A percentile compares a stretch with the other conserved stretches of the same genome.
phyloP scores from a whole-genome alignment of 495 filamentous ascomycete species.

The Physcia stellaris region DNA sequence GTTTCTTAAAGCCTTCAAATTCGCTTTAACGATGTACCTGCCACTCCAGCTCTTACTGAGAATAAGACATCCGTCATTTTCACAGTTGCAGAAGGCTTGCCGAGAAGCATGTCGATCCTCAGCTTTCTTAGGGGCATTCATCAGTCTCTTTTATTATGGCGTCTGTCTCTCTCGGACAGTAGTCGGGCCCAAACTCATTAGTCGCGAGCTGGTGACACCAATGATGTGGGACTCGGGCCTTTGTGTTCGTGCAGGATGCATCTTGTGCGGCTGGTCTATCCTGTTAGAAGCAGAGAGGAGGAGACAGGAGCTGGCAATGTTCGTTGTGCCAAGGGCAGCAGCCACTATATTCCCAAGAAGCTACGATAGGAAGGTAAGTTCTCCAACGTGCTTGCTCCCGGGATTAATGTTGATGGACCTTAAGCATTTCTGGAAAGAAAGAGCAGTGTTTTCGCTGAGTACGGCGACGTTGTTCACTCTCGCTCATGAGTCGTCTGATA shows the following conservation, averaged over 20 bases:
- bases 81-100: slow-evolving; percentile 32
- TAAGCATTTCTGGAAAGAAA: background rate
- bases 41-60: slow-evolving; percentile 61
- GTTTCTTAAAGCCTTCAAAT: slow-evolving; percentile 57
- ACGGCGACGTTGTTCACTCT: slow-evolving; percentile 64
- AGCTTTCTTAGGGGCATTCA: slow-evolving; percentile 70
- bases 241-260: slow-evolving; percentile 62
- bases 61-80: slow-evolving; percentile 36
- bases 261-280: slow-evolving; percentile 76
- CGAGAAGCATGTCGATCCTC: slow-evolving; percentile 58
- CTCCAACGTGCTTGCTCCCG: background rate
- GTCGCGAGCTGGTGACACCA: slow-evolving; percentile 36
- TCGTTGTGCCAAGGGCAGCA: slow-evolving; percentile 73
- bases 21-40: slow-evolving; percentile 67
- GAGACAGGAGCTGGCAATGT: slow-evolving; percentile 68
- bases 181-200: slow-evolving; percentile 59
- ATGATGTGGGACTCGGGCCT: slow-evolving; percentile 54
- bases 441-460: slow-evolving; percentile 52
- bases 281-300: slow-evolving; percentile 55
- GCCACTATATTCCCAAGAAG: slow-evolving; percentile 63
- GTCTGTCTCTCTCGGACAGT: slow-evolving; percentile 73
- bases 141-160: slow-evolving; percentile 74
- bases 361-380: slow-evolving; percentile 48
- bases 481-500: slow-evolving; percentile 45
- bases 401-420: too few relatives aligned